Conservation (phyloP, 495 filamentous ascomycete genomes). For the Delitschia confertaspora region DNA sequence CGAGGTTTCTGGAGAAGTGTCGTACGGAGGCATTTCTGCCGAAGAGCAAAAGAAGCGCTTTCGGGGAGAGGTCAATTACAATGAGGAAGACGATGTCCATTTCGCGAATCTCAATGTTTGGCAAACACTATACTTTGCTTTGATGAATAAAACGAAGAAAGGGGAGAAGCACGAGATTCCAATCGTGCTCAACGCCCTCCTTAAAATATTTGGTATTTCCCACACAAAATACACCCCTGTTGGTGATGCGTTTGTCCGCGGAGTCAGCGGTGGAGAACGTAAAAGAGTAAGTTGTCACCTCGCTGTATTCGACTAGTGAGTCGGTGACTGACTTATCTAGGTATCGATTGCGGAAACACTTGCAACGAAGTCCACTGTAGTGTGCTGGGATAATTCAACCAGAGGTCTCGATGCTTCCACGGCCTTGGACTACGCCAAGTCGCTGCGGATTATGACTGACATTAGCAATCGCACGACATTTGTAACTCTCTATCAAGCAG, state of each 20-base stretch:
- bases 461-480: slow-evolving; percentile 72
- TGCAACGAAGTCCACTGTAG: slow-evolving; percentile 55
- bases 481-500: slow-evolving; percentile 77
- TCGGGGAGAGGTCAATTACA: slow-evolving; percentile 75
- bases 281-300: slow-evolving; percentile 35
- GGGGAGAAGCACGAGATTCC: slow-evolving; percentile 56
- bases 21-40: slow-evolving; percentile 67
- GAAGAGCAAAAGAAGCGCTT: slow-evolving; percentile 59
- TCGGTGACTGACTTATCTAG: slow-evolving; percentile 31
- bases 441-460: slow-evolving; percentile 73
- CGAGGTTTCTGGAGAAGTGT: slow-evolving; percentile 60
- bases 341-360: slow-evolving; percentile 63
- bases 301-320: not conserved
- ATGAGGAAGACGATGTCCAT: slow-evolving; percentile 73
- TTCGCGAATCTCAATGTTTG: slow-evolving; percentile 69
- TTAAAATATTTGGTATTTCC: slow-evolving; percentile 68
- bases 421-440: slow-evolving; percentile 70
- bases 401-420: slow-evolving; percentile 73
- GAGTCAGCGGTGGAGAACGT: slow-evolving; percentile 62
- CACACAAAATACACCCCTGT: slow-evolving; percentile 79
- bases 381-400: slow-evolving; percentile 67
- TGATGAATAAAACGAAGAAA: slow-evolving; percentile 77
- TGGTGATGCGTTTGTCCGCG: slow-evolving; percentile 73
- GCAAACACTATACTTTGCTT: slow-evolving; percentile 74
- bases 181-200: slow-evolving; percentile 52